Evolutionary conservation across 805 yeast genomes (phyloP), one percentile per base, ranked within the genome.

Genomic region (Yarrowia sp.): DNA sequence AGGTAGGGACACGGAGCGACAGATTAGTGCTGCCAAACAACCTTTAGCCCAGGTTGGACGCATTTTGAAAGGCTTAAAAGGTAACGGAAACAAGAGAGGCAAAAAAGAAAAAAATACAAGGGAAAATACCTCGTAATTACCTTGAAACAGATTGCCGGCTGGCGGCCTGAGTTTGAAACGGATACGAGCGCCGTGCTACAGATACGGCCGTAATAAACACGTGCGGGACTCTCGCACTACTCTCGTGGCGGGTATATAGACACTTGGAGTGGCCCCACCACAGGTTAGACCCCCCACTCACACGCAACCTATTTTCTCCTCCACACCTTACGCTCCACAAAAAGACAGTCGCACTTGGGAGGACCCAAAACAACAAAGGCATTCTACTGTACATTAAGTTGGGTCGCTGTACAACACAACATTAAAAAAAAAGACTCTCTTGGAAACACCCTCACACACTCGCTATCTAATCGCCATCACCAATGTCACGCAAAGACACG

Each of bases 401-500:
- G 61, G 47, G 36, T 17, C 36, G 36, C 47, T 11, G 35, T 15
- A 53, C 45, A 39, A 51, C 43, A 35, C 38, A 31, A 38, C 55
- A 48, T 32, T 17, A 35, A 32, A 33, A 48, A 13, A 28, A 64
- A 35, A 63, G 67, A 36, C 64, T 28, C 53, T 47, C 53, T 33
- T 41, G 11, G n/a, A 22, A 22, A 41, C 22, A 39, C 44, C 22
- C 28, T 15, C 15, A 8, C 15, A 8, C 22, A 9, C 10, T 9
- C 18, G 13, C 22, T 8, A 6, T 10, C 22, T 32, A 39, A 14
- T n/a, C 17, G 17, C 14, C 39, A 8, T 10, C 58, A 36, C 39
- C 47, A 14, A 65, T 65, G 67, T 65, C 67, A 18, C 39, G 73
- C 60, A 65, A 71, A 43, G 73, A 70, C 47, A 68, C 73, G 18